These are phyloP conservation scores for Cenchrus fungigraminus DNA, from an alignment of 176 grass and related monocot genomes.

Conservation along the genomic window DNA sequence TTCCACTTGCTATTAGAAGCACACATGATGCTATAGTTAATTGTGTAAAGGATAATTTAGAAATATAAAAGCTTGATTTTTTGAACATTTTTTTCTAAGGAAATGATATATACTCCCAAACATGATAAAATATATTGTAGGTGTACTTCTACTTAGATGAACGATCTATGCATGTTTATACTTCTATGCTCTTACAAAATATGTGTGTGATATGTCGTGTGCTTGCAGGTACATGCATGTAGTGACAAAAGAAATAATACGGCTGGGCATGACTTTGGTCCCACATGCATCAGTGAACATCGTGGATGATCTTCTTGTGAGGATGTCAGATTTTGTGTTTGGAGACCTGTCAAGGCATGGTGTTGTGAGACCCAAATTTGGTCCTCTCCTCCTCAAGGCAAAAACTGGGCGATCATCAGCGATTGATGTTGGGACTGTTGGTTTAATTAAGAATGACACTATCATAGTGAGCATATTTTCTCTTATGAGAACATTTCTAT, in stretches of 20 bases:
- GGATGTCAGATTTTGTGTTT: slow-evolving; percentile 30
- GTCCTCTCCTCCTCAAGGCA: slow-evolving; percentile 42
- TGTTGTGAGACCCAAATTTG: slow-evolving; percentile 43
- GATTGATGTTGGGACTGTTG: slow-evolving; percentile 39
- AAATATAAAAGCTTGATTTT: neutral
- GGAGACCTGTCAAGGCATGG: slow-evolving; percentile 53
- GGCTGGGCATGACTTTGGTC: slow-evolving; percentile 44
- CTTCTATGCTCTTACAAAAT: neutral
- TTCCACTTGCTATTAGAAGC: neutral
- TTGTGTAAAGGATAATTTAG: neutral
- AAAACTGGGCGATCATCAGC: slow-evolving; percentile 22
- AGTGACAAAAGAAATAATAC: slow-evolving; percentile 50
- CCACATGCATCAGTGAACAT: neutral
- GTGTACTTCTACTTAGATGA: neutral
- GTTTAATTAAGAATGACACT: slow-evolving; percentile 45
- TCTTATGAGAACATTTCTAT: neutral
- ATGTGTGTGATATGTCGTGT: neutral
- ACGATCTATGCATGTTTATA: neutral
- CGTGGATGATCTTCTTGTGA: slow-evolving; percentile 37
- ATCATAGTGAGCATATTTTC: slow-evolving; percentile 25
- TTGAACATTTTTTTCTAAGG: too few relatives aligned
- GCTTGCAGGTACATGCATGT: slow-evolving; percentile 41
- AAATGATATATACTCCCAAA: too few relatives aligned
- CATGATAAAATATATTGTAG: neutral
- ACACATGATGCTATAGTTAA: neutral